Base-by-base conservation (phyloP, 2,329 filamentous ascomycete genomes). In the Fusarium acutatum region DNA sequence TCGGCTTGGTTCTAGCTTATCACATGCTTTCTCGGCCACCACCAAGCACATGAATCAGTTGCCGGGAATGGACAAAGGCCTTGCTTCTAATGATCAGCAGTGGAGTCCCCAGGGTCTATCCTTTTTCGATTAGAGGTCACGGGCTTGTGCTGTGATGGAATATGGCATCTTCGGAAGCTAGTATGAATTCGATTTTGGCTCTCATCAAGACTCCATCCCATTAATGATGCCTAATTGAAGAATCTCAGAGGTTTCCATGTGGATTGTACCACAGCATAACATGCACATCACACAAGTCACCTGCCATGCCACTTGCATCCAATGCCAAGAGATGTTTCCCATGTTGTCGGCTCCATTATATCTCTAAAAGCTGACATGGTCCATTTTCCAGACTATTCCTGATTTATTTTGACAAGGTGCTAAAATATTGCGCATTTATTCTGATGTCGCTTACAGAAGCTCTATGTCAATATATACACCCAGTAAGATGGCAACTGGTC, bases 11-110 rank as follows among this genome's bases (percentile, higher is more conserved):
- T 61, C 49, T 62, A 37, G 30, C 20, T 61, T 76, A 65, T 78
- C 76, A 78, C 76, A 78, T 78, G 76, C 71, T 37, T 76, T 69
- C 53, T 50, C 49, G 71, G 73, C 38, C 64, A 54, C n/a, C 44
- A 28, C 26, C 43, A 46, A 30, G 44, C 58, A 68, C 58, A 67
- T 68, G 67, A 70, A 69, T 69, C 67, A 69, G 65, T 37, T 47
- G 37, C 66, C 58, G 58, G 58, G 67, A 67, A 60, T 64, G 44
- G 30, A 37, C 22, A 28, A 40, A 60, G 28, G 20, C 40, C 40
- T 34, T 53, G 34, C 50, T 38, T 38, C 50, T 17, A 54, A 28
- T 18, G 40, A 57, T 64, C 65, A 69, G 35, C 65, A 58, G 60
- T 54, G 50, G 50, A 54, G 50, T 44, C 28, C 34, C 20, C 40